Conservation (phyloP, 1,284 basidiomycete genomes). For the Ustanciosporium gigantosporum region DNA sequence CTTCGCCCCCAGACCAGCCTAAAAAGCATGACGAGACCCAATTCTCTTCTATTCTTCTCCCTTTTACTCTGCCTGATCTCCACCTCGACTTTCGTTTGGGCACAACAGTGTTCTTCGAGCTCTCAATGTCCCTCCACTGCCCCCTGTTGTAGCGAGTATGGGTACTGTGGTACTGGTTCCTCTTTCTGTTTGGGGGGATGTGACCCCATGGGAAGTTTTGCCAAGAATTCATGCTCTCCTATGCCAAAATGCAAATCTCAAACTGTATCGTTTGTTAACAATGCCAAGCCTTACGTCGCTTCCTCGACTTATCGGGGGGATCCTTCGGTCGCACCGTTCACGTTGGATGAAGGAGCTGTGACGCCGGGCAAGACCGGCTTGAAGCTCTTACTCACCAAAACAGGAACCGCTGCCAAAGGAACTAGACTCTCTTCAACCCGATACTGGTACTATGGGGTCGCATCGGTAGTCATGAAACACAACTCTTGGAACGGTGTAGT, state of each 20-base stretch:
- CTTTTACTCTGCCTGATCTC: too few species aligned
- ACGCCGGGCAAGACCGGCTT: constrained; percentile 18
- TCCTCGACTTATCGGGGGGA: constrained; percentile 32
- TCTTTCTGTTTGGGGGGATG: constrained; percentile 35
- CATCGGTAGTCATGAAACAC: constrained; percentile 37
- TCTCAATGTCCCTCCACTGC: constrained; percentile 14
- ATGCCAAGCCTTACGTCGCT: constrained; percentile 24
- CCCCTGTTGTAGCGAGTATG: constrained; percentile 31
- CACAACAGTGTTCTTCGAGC: constrained; percentile 16
- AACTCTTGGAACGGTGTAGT: constrained; percentile 36
- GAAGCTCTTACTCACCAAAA: constrained; percentile 29
- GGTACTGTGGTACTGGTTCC: constrained; percentile 27
- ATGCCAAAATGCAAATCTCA: constrained; percentile 40
- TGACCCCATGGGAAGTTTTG: constrained; percentile 27
- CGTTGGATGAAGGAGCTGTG: constrained; percentile 30
- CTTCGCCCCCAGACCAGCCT: too few species aligned
- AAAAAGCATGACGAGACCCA: too few species aligned
- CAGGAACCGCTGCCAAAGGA: constrained; percentile 12
- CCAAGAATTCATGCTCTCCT: constrained; percentile 31
- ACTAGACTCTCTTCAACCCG: constrained; percentile 30
- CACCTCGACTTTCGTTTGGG: too few species aligned
- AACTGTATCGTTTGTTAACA: constrained; percentile 35
- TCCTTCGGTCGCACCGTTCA: constrained; percentile 34
- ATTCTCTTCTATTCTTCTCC: too few species aligned
- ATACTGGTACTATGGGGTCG: constrained; percentile 41